Conservation (phyloP, 257 asterid genomes). For the Primulina huaijiensis region DNA sequence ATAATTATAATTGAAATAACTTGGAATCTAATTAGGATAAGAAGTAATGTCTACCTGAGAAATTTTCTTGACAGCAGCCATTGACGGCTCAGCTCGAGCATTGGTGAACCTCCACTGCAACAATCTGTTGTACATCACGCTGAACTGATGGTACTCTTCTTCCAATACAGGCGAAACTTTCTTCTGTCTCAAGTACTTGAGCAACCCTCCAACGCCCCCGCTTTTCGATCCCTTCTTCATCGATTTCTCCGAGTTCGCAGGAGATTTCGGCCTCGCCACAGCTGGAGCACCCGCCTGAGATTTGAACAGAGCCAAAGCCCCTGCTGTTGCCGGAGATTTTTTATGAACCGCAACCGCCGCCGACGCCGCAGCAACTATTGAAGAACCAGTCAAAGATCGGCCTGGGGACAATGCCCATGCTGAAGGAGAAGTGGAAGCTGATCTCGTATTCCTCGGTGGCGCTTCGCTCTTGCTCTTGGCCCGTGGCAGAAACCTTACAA, state of each 20-base stretch:
- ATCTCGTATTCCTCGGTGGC: slow-evolving; percentile 41
- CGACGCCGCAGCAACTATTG: slow-evolving; percentile 22
- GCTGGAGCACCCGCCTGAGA: slow-evolving; percentile 5
- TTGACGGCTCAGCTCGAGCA: slow-evolving; percentile 60
- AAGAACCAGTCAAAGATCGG: slow-evolving; percentile 29
- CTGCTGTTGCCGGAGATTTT: slow-evolving; percentile 17
- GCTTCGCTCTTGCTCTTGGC: slow-evolving; percentile 34
- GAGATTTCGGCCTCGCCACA: slow-evolving; percentile 31
- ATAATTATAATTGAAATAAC: too few species aligned
- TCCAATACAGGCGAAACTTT: slow-evolving; percentile 43
- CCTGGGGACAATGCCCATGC: slow-evolving; percentile 90
- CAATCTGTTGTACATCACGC: slow-evolving; percentile 52
- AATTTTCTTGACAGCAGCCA: slow-evolving; percentile 37
- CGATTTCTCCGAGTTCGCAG: slow-evolving; percentile 30
- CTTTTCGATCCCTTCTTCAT: slow-evolving; percentile 34
- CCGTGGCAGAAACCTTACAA: slow-evolving; percentile 34
- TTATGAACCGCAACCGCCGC: slow-evolving; percentile 24
- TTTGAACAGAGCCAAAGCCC: background rate
- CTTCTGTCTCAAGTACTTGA: slow-evolving; percentile 55
- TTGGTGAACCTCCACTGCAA: slow-evolving; percentile 84
- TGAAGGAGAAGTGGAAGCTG: slow-evolving; percentile 60
- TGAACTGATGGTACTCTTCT: slow-evolving; percentile 59
- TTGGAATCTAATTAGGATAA: too few species aligned
- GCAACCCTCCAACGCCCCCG: slow-evolving; percentile 39
- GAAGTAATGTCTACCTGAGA: slow-evolving; percentile 43